A percentile compares a stretch with the other conserved stretches of the same genome.
phyloP scores from a whole-genome alignment of 140 eudicot genomes.

The Bidens hawaiensis region DNA sequence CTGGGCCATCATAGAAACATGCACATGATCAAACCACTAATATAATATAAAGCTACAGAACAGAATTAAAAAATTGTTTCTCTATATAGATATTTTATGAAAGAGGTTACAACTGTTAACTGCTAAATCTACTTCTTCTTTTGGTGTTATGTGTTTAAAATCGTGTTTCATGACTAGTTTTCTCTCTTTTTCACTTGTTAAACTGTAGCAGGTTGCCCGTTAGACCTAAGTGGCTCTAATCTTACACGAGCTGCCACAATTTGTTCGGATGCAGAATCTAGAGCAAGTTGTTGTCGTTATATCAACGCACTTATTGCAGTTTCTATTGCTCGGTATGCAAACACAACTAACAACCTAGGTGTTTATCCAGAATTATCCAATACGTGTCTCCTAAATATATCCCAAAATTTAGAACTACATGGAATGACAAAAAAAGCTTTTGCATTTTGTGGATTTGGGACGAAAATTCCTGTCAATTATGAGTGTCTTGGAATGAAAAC shows the following conservation, averaged over 20 bases:
- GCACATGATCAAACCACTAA: background rate
- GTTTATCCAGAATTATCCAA: constrained; percentile 55
- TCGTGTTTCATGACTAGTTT: constrained; percentile 8
- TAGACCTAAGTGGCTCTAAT: constrained; percentile 68
- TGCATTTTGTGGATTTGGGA: constrained; percentile 76
- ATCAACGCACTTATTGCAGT: constrained; percentile 77
- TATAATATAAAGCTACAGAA: background rate
- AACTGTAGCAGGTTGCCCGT: constrained; percentile 92
- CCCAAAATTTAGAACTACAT: constrained; percentile 59
- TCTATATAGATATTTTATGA: background rate
- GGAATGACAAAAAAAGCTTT: constrained; percentile 76
- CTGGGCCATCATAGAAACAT: background rate
- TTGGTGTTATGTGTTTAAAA: constrained; percentile 1
- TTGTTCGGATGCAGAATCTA: constrained; percentile 58
- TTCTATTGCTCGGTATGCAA: constrained; percentile 84
- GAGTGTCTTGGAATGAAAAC: constrained; percentile 85
- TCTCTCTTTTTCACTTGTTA: constrained; percentile 14
- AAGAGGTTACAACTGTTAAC: background rate
- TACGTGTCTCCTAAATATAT: constrained; percentile 57
- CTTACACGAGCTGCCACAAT: constrained; percentile 57
- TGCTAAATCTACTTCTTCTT: background rate
- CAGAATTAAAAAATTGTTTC: background rate
- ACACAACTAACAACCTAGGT: constrained; percentile 67
- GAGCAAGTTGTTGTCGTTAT: constrained; percentile 88
- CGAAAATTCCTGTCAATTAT: constrained; percentile 73